Evolutionary conservation across 2,329 filamentous ascomycete genomes (phyloP).

Genomic region (Dothistroma pini): DNA sequence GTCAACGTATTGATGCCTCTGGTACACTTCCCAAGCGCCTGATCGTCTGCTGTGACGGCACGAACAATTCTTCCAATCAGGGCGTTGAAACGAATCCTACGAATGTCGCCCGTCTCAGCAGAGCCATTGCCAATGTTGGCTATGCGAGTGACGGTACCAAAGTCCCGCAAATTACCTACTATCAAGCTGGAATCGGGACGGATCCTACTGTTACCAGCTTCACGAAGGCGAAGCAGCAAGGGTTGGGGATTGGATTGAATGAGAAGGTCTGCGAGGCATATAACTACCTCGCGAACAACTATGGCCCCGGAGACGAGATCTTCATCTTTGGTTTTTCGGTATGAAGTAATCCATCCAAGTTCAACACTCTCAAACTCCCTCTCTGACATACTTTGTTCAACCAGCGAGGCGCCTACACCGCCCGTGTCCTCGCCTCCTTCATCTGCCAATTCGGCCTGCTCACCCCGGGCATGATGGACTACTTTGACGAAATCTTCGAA

Average conservation of each 20-base stretch:
- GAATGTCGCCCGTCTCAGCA: conserved; percentile 28
- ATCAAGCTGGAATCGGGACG: conserved; percentile 30
- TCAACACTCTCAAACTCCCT: background rate
- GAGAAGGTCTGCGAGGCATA: conserved; percentile 17
- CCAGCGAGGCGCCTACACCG: conserved; percentile 29
- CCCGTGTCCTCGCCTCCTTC: conserved; percentile 28
- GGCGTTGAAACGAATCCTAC: conserved; percentile 24
- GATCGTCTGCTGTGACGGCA: conserved; percentile 28
- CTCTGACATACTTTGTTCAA: too few species aligned
- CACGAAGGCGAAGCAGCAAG: conserved; percentile 18
- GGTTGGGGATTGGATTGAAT: conserved; percentile 19
- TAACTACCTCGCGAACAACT: conserved; percentile 28
- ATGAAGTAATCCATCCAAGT: conserved; percentile 1
- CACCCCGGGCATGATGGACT: conserved; percentile 16
- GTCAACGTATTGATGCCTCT: conserved; percentile 1
- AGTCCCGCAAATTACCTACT: conserved; percentile 30
- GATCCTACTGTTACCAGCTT: conserved; percentile 16
- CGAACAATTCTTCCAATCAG: conserved; percentile 21
- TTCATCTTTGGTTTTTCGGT: conserved; percentile 30
- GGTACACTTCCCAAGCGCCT: conserved; percentile 22
- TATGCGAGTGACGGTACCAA: conserved; percentile 21
- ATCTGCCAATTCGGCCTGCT: conserved; percentile 26
- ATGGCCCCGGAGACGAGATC: conserved; percentile 25
- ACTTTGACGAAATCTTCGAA: conserved; percentile 13
- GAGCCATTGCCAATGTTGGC: conserved; percentile 26